Conservation (phyloP, 78 protist species). For the Chrysochromulina tobinii region DNA sequence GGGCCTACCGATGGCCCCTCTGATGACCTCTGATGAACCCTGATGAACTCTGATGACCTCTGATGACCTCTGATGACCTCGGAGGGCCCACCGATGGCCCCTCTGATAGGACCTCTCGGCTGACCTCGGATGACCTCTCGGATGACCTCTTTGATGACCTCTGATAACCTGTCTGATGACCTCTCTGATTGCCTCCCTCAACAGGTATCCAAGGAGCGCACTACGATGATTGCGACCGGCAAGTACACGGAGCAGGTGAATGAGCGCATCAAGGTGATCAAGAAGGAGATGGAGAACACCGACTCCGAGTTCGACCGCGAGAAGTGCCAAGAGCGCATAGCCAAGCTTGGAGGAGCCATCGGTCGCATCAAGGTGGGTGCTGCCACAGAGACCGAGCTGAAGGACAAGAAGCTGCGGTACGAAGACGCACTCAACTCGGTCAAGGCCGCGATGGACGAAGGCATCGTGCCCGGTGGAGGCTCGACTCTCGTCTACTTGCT, state of each 20-base stretch:
- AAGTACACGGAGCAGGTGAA: neutral
- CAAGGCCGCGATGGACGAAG: conserved; percentile 1
- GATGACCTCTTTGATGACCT: too few relatives aligned
- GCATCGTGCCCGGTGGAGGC: conserved; percentile 41
- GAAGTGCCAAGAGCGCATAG: conserved; percentile 26
- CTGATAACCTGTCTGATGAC: too few relatives aligned
- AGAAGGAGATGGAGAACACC: neutral
- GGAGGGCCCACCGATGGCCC: too few relatives aligned
- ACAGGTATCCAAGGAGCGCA: conserved; percentile 29
- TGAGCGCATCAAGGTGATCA: neutral
- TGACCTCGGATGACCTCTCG: too few relatives aligned
- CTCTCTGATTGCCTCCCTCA: too few relatives aligned
- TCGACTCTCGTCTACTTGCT: neutral
- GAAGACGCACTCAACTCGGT: conserved; percentile 38
- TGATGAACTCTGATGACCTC: too few relatives aligned
- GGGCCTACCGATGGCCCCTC: too few relatives aligned
- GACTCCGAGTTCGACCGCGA: conserved; percentile 27
- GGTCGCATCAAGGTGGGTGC: conserved; percentile 33
- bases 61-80: too few relatives aligned
- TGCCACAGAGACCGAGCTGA: conserved; percentile 26
- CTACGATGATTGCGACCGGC: conserved; percentile 15
- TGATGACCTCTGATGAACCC: too few relatives aligned
- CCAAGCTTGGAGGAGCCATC: conserved; percentile 24
- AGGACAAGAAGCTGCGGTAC: conserved; percentile 31
- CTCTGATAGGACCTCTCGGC: too few relatives aligned